Evolutionary conservation across 2,329 filamentous ascomycete genomes (phyloP), one percentile per base, ranked within the genome.

Genomic region (Diaporthe vexans): DNA sequence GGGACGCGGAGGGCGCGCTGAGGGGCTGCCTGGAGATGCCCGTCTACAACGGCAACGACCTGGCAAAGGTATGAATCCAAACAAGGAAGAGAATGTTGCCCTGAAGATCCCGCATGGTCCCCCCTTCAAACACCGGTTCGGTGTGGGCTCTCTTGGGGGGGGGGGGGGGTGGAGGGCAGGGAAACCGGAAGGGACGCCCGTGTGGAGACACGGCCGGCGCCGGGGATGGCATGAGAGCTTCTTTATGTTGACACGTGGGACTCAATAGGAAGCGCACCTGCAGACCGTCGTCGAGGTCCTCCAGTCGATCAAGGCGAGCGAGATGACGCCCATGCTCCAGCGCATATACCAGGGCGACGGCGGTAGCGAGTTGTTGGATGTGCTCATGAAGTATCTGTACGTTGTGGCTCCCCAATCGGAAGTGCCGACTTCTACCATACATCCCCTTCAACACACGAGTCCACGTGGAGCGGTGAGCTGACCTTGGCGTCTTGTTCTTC

Each of bases 381-480:
- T 96, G 69, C 86, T 99, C 83, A 98, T 98, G 94, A 99, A 99
- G 87, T 99, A 98, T 85, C 88, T 98, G 92, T 98, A 91, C 81
- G 93, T 88, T 43, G 54, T 35, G 61, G 24, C 21, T 24, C 15
- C 57, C n/a, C 37, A 15, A 1, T 61, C 56, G 56, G 69, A 24
- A 48, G 54, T 37, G 29, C 46, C 29, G 33, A 40, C 24, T 26
- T 24, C 51, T 48, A 37, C 65, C 24, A 68, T 17, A 35, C 24
- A 7, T 24, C 29, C 35, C 13, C 33, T 37, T 13, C 46, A 43
- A 58, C 29, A 52, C 35, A 61, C n/a, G 19, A 63, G 19, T 15
- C 11, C 33, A 59, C 70, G 24, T 48, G 21, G 52, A 26, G 29
- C 40, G 29, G 46, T 52, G 63, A 67, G 65, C 76, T 74, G 75